A percentile compares a stretch with the other conserved stretches of the same genome.
Evolutionary conservation across 2,329 filamentous ascomycete genomes (phyloP).

Genomic region (Stylonectria norvegica): DNA sequence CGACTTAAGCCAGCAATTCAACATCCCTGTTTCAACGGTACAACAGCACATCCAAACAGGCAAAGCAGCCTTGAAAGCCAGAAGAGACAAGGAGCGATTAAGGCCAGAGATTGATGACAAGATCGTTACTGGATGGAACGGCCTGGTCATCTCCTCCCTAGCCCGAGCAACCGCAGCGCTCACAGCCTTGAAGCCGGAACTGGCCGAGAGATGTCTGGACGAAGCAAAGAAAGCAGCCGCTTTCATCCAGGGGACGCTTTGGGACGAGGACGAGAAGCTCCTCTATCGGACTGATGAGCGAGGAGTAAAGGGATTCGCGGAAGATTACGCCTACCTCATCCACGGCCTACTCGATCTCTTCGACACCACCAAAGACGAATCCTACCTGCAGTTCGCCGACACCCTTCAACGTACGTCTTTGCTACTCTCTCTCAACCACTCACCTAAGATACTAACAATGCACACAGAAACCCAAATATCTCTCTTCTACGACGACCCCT

Average conservation of each 20-base stretch:
- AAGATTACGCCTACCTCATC: slow-evolving; percentile 90
- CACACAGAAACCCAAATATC: slow-evolving; percentile 64
- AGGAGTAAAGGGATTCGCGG: slow-evolving; percentile 73
- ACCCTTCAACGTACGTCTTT: slow-evolving; percentile 63
- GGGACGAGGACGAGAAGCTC: slow-evolving; percentile 58
- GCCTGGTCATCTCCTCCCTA: slow-evolving; percentile 80
- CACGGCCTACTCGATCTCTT: slow-evolving; percentile 81
- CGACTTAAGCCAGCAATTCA: slow-evolving; percentile 72
- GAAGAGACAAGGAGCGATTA: slow-evolving; percentile 71
- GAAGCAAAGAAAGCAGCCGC: slow-evolving; percentile 65
- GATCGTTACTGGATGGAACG: slow-evolving; percentile 83
- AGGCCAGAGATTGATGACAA: slow-evolving; percentile 83
- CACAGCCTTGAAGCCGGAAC: slow-evolving; percentile 54
- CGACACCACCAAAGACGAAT: slow-evolving; percentile 73
- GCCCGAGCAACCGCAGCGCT: slow-evolving; percentile 70
- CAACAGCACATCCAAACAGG: slow-evolving; percentile 64
- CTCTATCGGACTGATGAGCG: slow-evolving; percentile 67
- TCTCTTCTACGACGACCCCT: slow-evolving; percentile 73
- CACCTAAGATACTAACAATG: slow-evolving; percentile 8
- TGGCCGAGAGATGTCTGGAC: slow-evolving; percentile 57
- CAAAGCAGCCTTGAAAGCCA: slow-evolving; percentile 63
- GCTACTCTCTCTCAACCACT: neutral
- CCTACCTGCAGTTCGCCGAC: slow-evolving; percentile 77
- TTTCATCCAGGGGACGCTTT: slow-evolving; percentile 73
- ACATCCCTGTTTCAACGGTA: slow-evolving; percentile 66